phyloP scores from a whole-genome alignment of 2,329 filamentous ascomycete species.

The Intubia oerlemansii region DNA sequence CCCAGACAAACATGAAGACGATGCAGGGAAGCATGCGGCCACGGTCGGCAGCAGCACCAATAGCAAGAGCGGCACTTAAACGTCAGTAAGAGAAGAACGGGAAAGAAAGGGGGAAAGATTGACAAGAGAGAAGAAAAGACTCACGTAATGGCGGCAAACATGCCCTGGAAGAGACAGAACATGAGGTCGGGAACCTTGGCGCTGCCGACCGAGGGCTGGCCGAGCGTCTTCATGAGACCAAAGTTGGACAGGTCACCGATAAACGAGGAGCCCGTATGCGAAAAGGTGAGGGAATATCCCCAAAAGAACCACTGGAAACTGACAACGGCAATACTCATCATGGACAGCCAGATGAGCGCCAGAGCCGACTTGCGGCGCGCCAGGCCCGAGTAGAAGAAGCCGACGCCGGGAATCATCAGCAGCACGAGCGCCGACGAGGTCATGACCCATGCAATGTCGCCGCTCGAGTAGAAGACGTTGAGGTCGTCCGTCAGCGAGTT shows the following conservation, averaged over 20 bases:
- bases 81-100: background rate
- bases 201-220: conserved; percentile 52
- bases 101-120: background rate
- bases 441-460: conserved; percentile 71
- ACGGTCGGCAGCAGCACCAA: conserved; percentile 53
- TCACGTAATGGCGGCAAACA: conserved; percentile 78
- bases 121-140: conserved; percentile 12
- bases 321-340: conserved; percentile 61
- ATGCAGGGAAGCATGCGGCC: conserved; percentile 76
- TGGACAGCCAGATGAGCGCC: conserved; percentile 64
- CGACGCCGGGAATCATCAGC: conserved; percentile 84
- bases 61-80: conserved; percentile 6
- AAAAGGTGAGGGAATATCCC: conserved; percentile 76
- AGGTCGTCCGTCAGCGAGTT: conserved; percentile 43
- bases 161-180: conserved; percentile 72
- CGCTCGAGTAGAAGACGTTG: conserved; percentile 64
- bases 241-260: conserved; percentile 68
- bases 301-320: conserved; percentile 94
- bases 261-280: conserved; percentile 55
- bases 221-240: conserved; percentile 59
- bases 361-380: conserved; percentile 77
- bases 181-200: conserved; percentile 56
- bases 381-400: conserved; percentile 86
- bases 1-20: conserved; percentile 86
- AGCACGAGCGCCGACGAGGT: conserved; percentile 63